Evolutionary conservation across 108 stramenopile species (phyloP).

Genomic region (Skeletonema tropicum): DNA sequence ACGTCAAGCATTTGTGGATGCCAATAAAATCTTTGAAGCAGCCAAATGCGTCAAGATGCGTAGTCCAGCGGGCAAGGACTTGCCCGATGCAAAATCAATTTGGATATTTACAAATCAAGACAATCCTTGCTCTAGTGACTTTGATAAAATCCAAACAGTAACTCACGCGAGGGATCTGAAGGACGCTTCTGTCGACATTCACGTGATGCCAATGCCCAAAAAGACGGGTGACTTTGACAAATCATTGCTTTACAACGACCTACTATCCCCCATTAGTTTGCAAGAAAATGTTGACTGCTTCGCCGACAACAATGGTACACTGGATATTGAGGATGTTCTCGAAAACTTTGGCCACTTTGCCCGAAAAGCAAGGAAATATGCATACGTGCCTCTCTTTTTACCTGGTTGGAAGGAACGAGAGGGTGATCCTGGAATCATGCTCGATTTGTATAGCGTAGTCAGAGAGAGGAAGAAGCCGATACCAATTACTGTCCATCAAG

Average conservation of each 20-base stretch:
- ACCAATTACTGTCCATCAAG: slow-evolving; percentile 55
- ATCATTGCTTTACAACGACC: slow-evolving; percentile 26
- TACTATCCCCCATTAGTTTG: neutral
- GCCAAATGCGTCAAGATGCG: slow-evolving; percentile 61
- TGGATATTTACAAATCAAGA: slow-evolving; percentile 84
- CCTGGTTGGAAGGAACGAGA: slow-evolving; percentile 60
- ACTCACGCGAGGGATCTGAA: slow-evolving; percentile 55
- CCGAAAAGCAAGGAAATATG: slow-evolving; percentile 44
- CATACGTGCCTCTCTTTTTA: slow-evolving; percentile 61
- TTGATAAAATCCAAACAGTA: slow-evolving; percentile 31
- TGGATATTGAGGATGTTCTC: slow-evolving; percentile 41
- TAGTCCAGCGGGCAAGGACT: slow-evolving; percentile 39
- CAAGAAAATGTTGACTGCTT: neutral
- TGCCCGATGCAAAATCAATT: slow-evolving; percentile 59
- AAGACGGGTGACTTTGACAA: slow-evolving; percentile 13
- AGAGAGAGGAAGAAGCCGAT: slow-evolving; percentile 62
- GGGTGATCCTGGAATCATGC: slow-evolving; percentile 58
- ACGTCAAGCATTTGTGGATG: slow-evolving; percentile 47
- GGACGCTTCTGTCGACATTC: slow-evolving; percentile 58
- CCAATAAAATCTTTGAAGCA: slow-evolving; percentile 51
- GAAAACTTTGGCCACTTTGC: slow-evolving; percentile 26
- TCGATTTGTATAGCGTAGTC: slow-evolving; percentile 65
- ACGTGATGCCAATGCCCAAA: slow-evolving; percentile 63
- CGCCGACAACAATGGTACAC: slow-evolving; percentile 1
- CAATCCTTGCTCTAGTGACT: slow-evolving; percentile 53